Evolutionary conservation across 2,329 filamentous ascomycete genomes (phyloP), one percentile per base, ranked within the genome.

Genomic region (Claviceps quebecensis): DNA sequence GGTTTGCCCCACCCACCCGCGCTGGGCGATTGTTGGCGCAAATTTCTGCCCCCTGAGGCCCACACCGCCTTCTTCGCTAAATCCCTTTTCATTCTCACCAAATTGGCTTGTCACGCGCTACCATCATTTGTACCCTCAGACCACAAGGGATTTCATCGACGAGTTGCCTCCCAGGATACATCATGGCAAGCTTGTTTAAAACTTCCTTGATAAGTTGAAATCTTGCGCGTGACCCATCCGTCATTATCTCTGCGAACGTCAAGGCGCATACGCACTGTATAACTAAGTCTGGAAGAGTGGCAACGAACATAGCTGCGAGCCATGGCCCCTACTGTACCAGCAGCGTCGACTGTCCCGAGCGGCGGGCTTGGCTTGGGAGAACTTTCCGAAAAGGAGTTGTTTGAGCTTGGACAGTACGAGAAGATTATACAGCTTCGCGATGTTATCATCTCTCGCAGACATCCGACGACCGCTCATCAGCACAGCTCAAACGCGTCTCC

Each of bases 371-470:
- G 11, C 14, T 38, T 43, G 37, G 23, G n/a, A 11, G 45, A 48
- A 55, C 64, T 61, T 38, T 64, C 70, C 51, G 64, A 73, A 55
- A 72, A 74, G 54, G 74, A 79, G 57, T 64, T 73, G 53, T 71
- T 75, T 61, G 79, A 84, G 62, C 68, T 84, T 48, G 67, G 73
- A 49, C 80, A 90, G 68, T 93, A 88, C 72, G 78, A 84, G 63
- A 87, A 84, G 69, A 86, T 97, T 61, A 66, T 95, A 62, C 79
- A 75, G 59, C 82, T 97, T 67, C 84, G 83, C 67, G 86, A 95
- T 72, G 76, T 82, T 59, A 78, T 97, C 59, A 74, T 93, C 63
- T 80, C 86, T 65, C 89, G 90, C 63, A 81, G 76, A 59, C 84
- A 90, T 62, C 75, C 79, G 48, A 75, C 70, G 59, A 75, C 84